These are phyloP conservation scores for Blastobotrys persicus DNA, from an alignment of 1,139 yeast species.

Conservation along the genomic window DNA sequence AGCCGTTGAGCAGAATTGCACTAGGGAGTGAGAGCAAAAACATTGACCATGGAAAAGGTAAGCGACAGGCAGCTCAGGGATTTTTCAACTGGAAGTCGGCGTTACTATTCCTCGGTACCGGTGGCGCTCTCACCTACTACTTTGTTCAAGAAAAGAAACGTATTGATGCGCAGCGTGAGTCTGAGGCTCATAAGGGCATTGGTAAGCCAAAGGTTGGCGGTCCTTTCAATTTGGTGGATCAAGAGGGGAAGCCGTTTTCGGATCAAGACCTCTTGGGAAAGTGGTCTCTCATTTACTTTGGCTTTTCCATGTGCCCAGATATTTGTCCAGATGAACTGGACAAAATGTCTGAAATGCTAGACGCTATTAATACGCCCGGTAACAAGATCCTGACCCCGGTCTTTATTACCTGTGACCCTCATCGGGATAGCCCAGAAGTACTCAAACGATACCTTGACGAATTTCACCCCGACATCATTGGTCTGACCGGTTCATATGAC, in stretches of 20 bases:
- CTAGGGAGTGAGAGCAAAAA: constrained; percentile 51
- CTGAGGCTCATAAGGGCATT: constrained; percentile 78
- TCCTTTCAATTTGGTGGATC: constrained; percentile 69
- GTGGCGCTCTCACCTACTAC: constrained; percentile 66
- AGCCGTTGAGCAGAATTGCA: constrained; percentile 53
- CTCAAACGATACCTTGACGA: constrained; percentile 75
- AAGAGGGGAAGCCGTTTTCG: constrained; percentile 69
- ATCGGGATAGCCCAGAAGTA: constrained; percentile 84
- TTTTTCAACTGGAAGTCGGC: constrained; percentile 90
- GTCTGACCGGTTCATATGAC: constrained; percentile 88
- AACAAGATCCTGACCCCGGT: constrained; percentile 66
- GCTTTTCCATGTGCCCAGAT: constrained; percentile 96
- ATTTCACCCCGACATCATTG: constrained; percentile 84
- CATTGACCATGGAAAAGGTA: constrained; percentile 27
- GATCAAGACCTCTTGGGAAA: constrained; percentile 71
- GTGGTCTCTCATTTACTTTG: constrained; percentile 83
- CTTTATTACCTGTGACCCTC: constrained; percentile 95
- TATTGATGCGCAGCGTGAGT: constrained; percentile 66
- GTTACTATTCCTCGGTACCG: constrained; percentile 59
- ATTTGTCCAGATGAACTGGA: constrained; percentile 97
- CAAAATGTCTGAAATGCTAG: constrained; percentile 76
- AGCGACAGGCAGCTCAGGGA: constrained; percentile 48
- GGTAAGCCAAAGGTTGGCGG: constrained; percentile 97
- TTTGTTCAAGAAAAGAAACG: constrained; percentile 73
- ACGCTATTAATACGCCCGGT: constrained; percentile 52